A percentile compares a stretch with the other conserved stretches of the same genome.
Conservation (phyloP, 2,329 filamentous ascomycete genomes). For the Alternaria brassicae region DNA sequence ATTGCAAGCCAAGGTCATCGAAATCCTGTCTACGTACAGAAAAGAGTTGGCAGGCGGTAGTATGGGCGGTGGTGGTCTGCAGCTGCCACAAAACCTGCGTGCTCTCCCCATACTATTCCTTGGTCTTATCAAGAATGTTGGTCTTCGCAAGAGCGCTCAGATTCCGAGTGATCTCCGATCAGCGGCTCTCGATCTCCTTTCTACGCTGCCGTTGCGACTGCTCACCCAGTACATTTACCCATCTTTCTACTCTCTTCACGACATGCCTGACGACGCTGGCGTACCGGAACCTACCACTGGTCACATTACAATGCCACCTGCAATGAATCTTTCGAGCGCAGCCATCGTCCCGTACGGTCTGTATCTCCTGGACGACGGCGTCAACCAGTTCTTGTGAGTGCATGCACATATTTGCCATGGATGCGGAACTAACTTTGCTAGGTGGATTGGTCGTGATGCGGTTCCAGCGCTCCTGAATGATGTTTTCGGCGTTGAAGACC, state of each 20-base stretch:
- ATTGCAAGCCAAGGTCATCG: slow-evolving; percentile 87
- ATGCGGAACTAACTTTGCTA: slow-evolving; percentile 13
- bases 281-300: slow-evolving; percentile 84
- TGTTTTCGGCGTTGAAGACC: slow-evolving; percentile 88
- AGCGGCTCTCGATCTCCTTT: slow-evolving; percentile 90
- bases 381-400: slow-evolving; percentile 82
- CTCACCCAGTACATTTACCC: slow-evolving; percentile 86
- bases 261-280: slow-evolving; percentile 95
- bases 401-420: neutral
- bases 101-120: slow-evolving; percentile 90
- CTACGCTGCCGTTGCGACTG: slow-evolving; percentile 87
- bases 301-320: slow-evolving; percentile 85
- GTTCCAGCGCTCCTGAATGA: slow-evolving; percentile 87
- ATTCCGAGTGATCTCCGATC: slow-evolving; percentile 76
- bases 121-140: slow-evolving; percentile 91
- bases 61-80: slow-evolving; percentile 88
- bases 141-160: slow-evolving; percentile 50
- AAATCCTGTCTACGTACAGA: slow-evolving; percentile 92
- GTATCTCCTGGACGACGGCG: slow-evolving; percentile 95
- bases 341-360: slow-evolving; percentile 87
- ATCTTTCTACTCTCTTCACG: slow-evolving; percentile 53
- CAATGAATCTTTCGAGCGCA: slow-evolving; percentile 86
- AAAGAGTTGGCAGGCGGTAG: slow-evolving; percentile 96
- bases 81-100: slow-evolving; percentile 91
- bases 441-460: slow-evolving; percentile 91